Conservation (phyloP, 441 rosid genomes). For the Eutrema salsugineum region DNA sequence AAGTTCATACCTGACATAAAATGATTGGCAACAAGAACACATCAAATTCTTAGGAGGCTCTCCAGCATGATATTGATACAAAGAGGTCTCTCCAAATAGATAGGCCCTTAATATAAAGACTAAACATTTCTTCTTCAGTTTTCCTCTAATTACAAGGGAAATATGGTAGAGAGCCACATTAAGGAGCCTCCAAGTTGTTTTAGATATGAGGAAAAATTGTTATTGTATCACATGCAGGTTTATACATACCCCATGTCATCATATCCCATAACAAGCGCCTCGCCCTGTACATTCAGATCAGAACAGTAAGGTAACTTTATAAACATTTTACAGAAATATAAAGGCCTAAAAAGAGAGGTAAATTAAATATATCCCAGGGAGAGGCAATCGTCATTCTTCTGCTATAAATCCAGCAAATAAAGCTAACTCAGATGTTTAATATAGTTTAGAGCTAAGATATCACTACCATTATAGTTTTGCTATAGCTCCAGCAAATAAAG, state of each 20-base stretch:
- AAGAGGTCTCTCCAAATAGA: constrained; percentile 7
- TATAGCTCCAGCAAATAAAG: not conserved
- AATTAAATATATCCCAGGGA: not conserved
- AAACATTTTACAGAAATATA: not conserved
- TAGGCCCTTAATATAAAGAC: not conserved
- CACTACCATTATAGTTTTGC: not conserved
- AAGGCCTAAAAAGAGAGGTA: not conserved
- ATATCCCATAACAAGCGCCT: constrained; percentile 98
- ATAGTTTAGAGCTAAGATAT: not conserved
- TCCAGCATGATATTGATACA: constrained; percentile 5
- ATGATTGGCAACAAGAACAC: constrained; percentile 7
- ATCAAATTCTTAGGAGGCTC: constrained; percentile 2
- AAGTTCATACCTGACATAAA: constrained; percentile 66
- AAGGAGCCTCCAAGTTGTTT: constrained; percentile 5
- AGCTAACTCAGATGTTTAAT: not conserved
- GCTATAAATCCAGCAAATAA: not conserved
- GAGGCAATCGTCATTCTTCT: not conserved
- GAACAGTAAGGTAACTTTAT: constrained; percentile 2
- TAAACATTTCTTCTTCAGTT: not conserved
- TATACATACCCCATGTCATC: constrained; percentile 95
- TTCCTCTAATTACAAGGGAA: not conserved
- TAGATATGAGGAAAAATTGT: not conserved
- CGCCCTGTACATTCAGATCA: constrained; percentile 65
- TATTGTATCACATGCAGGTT: not conserved
- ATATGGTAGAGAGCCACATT: constrained; percentile 7